phyloP scores from a whole-genome alignment of 805 yeast species.

The Kuraishia cidri region DNA sequence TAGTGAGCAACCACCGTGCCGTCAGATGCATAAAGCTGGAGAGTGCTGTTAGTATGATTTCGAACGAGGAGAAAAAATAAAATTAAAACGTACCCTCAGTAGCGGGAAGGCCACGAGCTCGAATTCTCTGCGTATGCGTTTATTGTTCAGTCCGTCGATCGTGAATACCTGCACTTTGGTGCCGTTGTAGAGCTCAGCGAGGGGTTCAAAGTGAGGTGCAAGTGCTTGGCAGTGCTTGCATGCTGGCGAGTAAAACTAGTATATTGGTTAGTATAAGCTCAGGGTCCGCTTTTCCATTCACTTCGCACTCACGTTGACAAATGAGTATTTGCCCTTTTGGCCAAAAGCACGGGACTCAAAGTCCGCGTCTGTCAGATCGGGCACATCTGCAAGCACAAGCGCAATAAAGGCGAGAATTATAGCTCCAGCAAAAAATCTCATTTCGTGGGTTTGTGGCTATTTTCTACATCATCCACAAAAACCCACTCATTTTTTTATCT shows the following conservation, averaged over 20 bases:
- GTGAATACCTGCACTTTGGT: conserved; percentile 23
- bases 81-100: conserved; percentile 21
- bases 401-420: background rate
- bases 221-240: conserved; percentile 39
- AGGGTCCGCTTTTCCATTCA: background rate
- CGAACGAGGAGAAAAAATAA: background rate
- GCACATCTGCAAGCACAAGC: background rate
- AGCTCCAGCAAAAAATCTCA: too few relatives aligned
- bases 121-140: conserved; percentile 27
- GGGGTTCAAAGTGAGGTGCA: conserved; percentile 32
- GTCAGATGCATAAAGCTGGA: conserved; percentile 21
- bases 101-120: conserved; percentile 37
- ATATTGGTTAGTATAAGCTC: background rate
- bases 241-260: conserved; percentile 30
- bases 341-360: conserved; percentile 1
- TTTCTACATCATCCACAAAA: background rate
- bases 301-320: conserved; percentile 3
- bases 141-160: conserved; percentile 22
- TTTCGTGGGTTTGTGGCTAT: too few relatives aligned
- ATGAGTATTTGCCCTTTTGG: conserved; percentile 3
- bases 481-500: background rate
- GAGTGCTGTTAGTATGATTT: background rate
- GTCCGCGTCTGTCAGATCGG: conserved; percentile 2
- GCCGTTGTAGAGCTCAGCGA: conserved; percentile 32
- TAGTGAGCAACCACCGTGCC: conserved; percentile 30